These are phyloP conservation scores for Globisporangium middletonii DNA, from an alignment of 352 stramenopile species.

Conservation along the genomic window DNA sequence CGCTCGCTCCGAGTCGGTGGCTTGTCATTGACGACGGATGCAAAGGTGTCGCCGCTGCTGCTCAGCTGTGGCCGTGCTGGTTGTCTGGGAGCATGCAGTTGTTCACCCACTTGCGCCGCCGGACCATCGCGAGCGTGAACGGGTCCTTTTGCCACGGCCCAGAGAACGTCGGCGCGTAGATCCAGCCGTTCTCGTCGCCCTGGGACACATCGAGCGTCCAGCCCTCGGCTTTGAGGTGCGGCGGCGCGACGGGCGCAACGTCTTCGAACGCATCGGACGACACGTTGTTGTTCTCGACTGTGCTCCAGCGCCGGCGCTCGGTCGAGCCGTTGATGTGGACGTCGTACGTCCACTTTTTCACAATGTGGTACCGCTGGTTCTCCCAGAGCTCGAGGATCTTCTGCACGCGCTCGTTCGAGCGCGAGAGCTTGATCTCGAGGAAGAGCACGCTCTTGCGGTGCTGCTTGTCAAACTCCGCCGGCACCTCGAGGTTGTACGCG, in stretches of 20 bases:
- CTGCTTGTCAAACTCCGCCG: constrained; percentile 49
- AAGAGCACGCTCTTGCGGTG: constrained; percentile 54
- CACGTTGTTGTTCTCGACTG: constrained; percentile 50
- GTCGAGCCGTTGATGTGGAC: constrained; percentile 42
- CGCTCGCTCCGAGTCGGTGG: too few relatives aligned
- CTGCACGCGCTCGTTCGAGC: constrained; percentile 44
- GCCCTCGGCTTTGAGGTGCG: constrained; percentile 44
- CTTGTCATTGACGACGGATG: too few relatives aligned
- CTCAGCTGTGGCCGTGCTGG: constrained; percentile 5
- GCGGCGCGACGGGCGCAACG: constrained; percentile 52
- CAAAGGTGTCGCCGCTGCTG: not conserved
- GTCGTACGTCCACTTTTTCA: constrained; percentile 73
- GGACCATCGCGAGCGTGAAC: constrained; percentile 67
- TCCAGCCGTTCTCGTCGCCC: constrained; percentile 77
- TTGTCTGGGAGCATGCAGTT: constrained; percentile 31
- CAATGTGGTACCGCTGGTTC: constrained; percentile 76
- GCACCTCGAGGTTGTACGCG: constrained; percentile 50
- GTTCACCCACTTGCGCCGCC: constrained; percentile 81
- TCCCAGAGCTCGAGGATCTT: constrained; percentile 81
- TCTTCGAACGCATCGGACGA: constrained; percentile 64
- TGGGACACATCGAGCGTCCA: constrained; percentile 77
- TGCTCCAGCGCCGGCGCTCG: constrained; percentile 72
- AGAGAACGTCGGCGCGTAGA: constrained; percentile 72
- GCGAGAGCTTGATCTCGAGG: constrained; percentile 48
- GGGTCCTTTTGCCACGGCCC: constrained; percentile 73